Evolutionary conservation across 169 alveolate species (phyloP), one percentile per base, ranked within the genome.

Genomic region (Cardiosporidium cionae): DNA sequence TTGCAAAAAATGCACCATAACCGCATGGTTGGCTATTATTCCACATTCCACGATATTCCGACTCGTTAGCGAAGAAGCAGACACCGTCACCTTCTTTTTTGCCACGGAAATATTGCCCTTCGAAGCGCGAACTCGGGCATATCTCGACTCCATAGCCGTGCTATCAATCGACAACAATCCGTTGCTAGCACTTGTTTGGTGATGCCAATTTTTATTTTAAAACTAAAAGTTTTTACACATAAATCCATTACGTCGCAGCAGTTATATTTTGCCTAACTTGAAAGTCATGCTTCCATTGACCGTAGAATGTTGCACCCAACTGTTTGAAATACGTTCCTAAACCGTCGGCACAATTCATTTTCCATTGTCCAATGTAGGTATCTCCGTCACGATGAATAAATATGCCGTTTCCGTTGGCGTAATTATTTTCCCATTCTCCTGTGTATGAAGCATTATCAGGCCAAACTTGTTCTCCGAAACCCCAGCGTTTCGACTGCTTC

Each of bases 291-390:
- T 79, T 9, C 97, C 97, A 28, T 90, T 79, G 80, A 89, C 91
- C 68, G 78, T 83, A 35, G 96, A 91, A 5, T 95, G 96, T 74
- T 92, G 95, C 9, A 90, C 90, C 96, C 96, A 91, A 0, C 74
- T 79, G 79, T 94, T 94, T 0, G n/a, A n/a, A n/a, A n/a, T n/a
- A n/a, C n/a, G 79, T 67, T 23, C 96, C 97, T 65, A 85, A 84
- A 5, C 98, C 98, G 77, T 90, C 87, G 71, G 90, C 89, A 74
- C 86, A 84, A 72, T 88, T 90, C 22, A 91, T 96, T 58, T 65
- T 71, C 95, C 96, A 92, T 35, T 89, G 89, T 7, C 96, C 97
- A n/a, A 66, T 83, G 82, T 90, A 93, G 68, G 79, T 89, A 27
- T 92, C 87, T 6, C 97, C 97, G 74, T 93, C 93, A 23, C 90